Evolutionary conservation across 352 stramenopile genomes (phyloP).

Genomic region (Globisporangium orthogonon): DNA sequence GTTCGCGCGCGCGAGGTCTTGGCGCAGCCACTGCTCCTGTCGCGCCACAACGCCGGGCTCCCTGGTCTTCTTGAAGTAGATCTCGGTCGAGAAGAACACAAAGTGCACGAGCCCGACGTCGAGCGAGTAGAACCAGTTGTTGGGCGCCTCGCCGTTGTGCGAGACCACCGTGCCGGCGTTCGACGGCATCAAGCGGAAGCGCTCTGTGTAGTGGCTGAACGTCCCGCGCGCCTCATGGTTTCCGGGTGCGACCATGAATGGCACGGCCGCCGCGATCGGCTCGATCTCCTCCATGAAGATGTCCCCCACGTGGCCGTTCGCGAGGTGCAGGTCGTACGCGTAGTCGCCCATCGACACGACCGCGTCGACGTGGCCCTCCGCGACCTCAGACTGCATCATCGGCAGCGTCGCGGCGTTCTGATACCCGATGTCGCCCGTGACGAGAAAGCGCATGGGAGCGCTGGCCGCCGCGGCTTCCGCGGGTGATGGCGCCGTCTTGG

Average conservation of each 20-base stretch:
- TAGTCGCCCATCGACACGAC: slow-evolving; percentile 88
- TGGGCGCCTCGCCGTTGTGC: slow-evolving; percentile 48
- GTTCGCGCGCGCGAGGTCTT: slow-evolving; percentile 58
- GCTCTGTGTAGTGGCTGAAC: slow-evolving; percentile 84
- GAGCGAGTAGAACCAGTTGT: slow-evolving; percentile 90
- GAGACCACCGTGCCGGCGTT: slow-evolving; percentile 57
- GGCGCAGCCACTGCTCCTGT: slow-evolving; percentile 60
- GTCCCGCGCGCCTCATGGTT: slow-evolving; percentile 88
- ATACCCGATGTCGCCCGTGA: slow-evolving; percentile 87
- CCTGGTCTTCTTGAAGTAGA: slow-evolving; percentile 79
- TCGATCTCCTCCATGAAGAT: slow-evolving; percentile 91
- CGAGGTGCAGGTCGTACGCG: slow-evolving; percentile 83
- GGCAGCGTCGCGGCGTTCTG: slow-evolving; percentile 84
- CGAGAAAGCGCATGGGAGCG: slow-evolving; percentile 58
- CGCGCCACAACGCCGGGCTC: slow-evolving; percentile 39
- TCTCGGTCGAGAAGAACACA: slow-evolving; percentile 80
- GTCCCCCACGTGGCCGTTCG: slow-evolving; percentile 74
- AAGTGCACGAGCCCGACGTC: slow-evolving; percentile 87
- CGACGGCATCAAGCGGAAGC: slow-evolving; percentile 80
- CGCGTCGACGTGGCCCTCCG: slow-evolving; percentile 62
- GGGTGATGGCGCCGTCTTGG: slow-evolving; percentile 54
- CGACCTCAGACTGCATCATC: slow-evolving; percentile 86
- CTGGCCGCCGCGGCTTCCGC: slow-evolving; percentile 15
- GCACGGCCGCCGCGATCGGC: slow-evolving; percentile 69
- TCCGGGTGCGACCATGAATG: slow-evolving; percentile 88